Base-by-base conservation (phyloP, 2,329 filamentous ascomycete genomes). In the Cordyceps tenuipes region DNA sequence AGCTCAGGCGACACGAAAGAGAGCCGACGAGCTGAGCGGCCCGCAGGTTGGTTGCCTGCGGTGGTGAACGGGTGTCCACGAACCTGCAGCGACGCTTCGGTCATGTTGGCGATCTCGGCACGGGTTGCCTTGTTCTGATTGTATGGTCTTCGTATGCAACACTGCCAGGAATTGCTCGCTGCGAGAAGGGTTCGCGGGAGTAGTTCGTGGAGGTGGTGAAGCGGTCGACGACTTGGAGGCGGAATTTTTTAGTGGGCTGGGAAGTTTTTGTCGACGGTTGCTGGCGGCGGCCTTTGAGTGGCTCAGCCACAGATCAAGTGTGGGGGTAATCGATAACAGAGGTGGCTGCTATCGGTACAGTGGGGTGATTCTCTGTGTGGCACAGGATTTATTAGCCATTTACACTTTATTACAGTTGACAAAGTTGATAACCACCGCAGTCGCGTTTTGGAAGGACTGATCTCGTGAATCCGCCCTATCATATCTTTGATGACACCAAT, bases 81-180 rank as follows among this genome's bases (percentile, higher is more conserved):
- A 71, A 79, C 77, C 75, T 79, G 76, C 66, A 79, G 69, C 65
- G 76, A 75, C 60, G 74, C 71, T 57, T 79, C 76, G 64, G 72
- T 72, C 77, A 79, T 79, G 50, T 61, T 69, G 61, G 59, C n/a
- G 17, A 12, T 41, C 26, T 54, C 31, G 29, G 26, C 41, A 41
- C 39, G 47, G 31, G 13, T 29, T 12, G 23, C 9, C 19, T 26
- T 9, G 17, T 48, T 29, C 41, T 53, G 49, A 17, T 21, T 53
- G n/a, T 47, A 9, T n/a, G 17, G 6, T 58, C 56, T 26, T 43
- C 26, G n/a, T 41, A 23, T 46, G 26, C 26, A 41, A 26, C 21
- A 39, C 57, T n/a, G 49, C 57, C 41, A 15, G 15, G 13, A 48
- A 47, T 53, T 48, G 50, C 43, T 36, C 57, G 43, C 57, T 47